These are phyloP conservation scores for Calocera cornea DNA, from an alignment of 768 basidiomycete species.

Conservation along the genomic window DNA sequence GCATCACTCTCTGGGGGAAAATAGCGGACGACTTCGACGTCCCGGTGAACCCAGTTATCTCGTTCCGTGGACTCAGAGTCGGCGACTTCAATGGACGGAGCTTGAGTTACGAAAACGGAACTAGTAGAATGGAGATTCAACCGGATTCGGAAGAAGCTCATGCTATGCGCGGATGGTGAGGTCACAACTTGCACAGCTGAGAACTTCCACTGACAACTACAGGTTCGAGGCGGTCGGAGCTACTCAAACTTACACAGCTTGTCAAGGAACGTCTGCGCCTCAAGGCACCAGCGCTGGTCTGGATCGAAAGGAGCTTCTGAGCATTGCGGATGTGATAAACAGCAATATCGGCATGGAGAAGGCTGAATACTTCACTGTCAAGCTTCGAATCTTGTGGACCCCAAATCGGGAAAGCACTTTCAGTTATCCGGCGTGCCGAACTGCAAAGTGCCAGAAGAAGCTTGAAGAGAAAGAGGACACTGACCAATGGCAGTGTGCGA, in stretches of 20 bases:
- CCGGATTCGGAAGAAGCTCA: neutral
- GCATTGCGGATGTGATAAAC: neutral
- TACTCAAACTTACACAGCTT: conserved; percentile 32
- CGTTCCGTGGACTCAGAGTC: neutral
- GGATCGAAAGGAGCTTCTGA: neutral
- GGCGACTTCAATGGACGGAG: conserved; percentile 30
- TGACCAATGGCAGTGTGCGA: neutral
- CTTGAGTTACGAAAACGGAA: neutral
- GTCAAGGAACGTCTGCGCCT: neutral
- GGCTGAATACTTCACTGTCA: neutral
- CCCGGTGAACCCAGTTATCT: neutral
- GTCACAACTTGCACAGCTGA: neutral
- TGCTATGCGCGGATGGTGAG: neutral
- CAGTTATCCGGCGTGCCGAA: neutral
- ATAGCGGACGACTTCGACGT: conserved; percentile 19
- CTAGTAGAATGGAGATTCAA: neutral
- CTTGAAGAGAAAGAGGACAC: neutral
- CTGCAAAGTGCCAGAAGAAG: neutral
- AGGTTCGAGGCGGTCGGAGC: conserved; percentile 58
- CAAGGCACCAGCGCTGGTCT: neutral
- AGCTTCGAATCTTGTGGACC: neutral
- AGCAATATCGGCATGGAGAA: neutral
- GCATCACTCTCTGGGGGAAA: conserved; percentile 33
- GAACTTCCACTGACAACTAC: neutral
- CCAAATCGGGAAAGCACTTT: neutral